Evolutionary conservation across 345 rosid species (phyloP).

Genomic region (Citrus australasica): DNA sequence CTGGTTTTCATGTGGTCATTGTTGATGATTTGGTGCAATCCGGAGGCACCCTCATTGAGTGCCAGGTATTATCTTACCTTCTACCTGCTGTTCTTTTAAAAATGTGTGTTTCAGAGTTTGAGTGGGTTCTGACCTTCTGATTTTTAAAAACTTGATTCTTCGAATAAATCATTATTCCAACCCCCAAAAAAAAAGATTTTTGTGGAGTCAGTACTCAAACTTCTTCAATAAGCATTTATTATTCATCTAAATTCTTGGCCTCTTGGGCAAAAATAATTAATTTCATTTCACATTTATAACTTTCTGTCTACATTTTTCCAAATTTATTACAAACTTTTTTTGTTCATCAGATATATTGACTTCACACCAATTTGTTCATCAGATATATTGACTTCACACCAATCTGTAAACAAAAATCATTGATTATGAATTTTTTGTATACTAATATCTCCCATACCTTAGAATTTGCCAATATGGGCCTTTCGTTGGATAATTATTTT

Average conservation of each 20-base stretch:
- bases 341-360: background rate
- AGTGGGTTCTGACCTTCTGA: background rate
- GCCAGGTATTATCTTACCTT: conserved; percentile 60
- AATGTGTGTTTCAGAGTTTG: background rate
- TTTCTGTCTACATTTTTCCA: background rate
- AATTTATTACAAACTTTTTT: background rate
- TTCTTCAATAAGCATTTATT: background rate
- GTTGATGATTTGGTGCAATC: conserved; percentile 98
- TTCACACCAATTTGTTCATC: background rate
- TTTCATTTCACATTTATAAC: background rate
- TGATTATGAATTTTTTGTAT: background rate
- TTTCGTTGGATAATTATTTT: background rate
- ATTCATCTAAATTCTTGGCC: background rate
- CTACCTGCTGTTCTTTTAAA: background rate
- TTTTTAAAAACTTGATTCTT: background rate
- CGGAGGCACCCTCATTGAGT: conserved; percentile 95
- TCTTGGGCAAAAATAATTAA: background rate
- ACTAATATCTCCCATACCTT: background rate
- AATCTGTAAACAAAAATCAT: background rate
- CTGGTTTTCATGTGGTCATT: conserved; percentile 86
- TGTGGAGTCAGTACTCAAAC: background rate
- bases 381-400: background rate
- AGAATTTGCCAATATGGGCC: background rate
- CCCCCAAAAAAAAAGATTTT: background rate
- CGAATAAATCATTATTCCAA: background rate